A percentile compares a stretch with the other conserved stretches of the same genome.
Conservation (phyloP, 805 yeast genomes). For the Candida fluviatilis region DNA sequence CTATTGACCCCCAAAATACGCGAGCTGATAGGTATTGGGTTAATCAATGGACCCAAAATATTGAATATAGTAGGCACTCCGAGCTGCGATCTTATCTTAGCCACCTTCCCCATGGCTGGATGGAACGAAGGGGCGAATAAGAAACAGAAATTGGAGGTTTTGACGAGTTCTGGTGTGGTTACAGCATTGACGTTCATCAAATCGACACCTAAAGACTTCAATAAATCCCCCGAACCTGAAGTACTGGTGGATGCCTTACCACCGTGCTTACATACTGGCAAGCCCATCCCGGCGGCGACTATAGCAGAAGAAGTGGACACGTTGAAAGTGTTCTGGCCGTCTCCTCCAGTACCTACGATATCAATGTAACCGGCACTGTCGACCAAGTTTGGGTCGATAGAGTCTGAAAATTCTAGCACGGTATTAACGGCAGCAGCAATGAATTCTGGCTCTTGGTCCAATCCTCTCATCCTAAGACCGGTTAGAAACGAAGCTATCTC, state of each 20-base stretch:
- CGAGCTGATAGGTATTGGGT: constrained; percentile 79
- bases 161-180: constrained; percentile 57
- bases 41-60: constrained; percentile 87
- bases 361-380: constrained; percentile 62
- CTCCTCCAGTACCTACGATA: constrained; percentile 99
- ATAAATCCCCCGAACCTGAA: constrained; percentile 91
- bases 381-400: constrained; percentile 43
- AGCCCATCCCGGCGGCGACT: constrained; percentile 84
- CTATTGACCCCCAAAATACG: constrained; percentile 89
- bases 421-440: constrained; percentile 85
- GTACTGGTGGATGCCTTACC: constrained; percentile 94
- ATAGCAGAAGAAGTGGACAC: constrained; percentile 95
- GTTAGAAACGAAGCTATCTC: constrained; percentile 79
- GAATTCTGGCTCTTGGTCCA: constrained; percentile 77
- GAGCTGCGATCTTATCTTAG: constrained; percentile 65
- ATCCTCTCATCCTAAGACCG: constrained; percentile 63
- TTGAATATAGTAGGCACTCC: constrained; percentile 95
- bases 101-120: constrained; percentile 83
- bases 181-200: constrained; percentile 59
- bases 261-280: constrained; percentile 90
- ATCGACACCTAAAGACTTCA: constrained; percentile 79
- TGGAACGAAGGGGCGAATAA: constrained; percentile 94
- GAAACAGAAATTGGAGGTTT: constrained; percentile 54
- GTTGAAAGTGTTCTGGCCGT: constrained; percentile 94
- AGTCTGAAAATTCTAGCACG: constrained; percentile 59